Base-by-base conservation (phyloP, 2,329 filamentous ascomycete species). In the Hypoxylon sp. region DNA sequence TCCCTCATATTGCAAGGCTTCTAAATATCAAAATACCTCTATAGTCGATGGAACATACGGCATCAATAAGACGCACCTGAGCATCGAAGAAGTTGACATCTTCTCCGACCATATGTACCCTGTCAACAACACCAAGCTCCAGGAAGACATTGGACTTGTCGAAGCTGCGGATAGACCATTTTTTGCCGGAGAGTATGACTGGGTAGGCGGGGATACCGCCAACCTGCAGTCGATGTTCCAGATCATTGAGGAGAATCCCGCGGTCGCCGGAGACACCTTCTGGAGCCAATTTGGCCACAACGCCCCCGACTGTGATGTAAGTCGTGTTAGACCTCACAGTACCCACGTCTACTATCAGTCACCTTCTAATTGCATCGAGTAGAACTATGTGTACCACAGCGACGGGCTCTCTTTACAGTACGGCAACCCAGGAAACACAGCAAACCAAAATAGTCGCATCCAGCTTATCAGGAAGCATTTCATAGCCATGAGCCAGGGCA, bases 41-140 rank as follows among this genome's bases (percentile, higher is more conserved):
- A 20, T n/a, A 67, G 65, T 67, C 28, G 65, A 67, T 28, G 65
- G 65, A 19, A 67, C 65, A 5, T 67, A 67, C 19, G 82, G 81
- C n/a, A 72, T 84, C 58, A 82, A 82, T 71, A 67, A 64, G 53
- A 78, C 76, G 6, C 80, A 83, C 68, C 73, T 84, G 19, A 64
- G 28, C 17, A 76, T 83, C 39, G 59, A 75, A 4, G 79, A 80
- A 64, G 73, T 84, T 3, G 82, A 84, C 64, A 77, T 83, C 24
- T 82, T 78, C 70, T 81, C 78, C 13, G 75, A 84, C 68, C 82
- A 84, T 66, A 83, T 78, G 70, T 84, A 83, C 64, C 80, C 81
- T 0, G 68, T 79, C 50, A 74, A 79, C 62, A 73, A 75, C n/a
- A 69, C 70, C 26, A 79, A 79, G 65, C 71, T 84, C 32, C 68